These are phyloP conservation scores for Rhododendron kiyosumense DNA, from an alignment of 148 eudicot genomes.

Conservation along the genomic window DNA sequence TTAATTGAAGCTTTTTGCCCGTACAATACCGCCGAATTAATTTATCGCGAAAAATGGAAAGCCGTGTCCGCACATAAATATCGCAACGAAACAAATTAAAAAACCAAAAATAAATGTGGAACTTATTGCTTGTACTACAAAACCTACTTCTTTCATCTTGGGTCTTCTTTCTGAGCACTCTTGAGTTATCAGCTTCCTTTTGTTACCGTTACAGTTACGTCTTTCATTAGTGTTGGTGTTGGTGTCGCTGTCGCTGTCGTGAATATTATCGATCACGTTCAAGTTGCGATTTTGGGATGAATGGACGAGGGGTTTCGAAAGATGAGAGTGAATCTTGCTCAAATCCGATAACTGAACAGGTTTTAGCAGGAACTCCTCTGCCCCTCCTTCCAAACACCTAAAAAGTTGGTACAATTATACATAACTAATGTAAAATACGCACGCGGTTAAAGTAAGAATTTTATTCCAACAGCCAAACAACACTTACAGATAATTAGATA, in stretches of 20 bases:
- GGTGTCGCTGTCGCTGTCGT: not conserved
- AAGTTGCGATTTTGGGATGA: not conserved
- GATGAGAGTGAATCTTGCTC: slow-evolving; percentile 33
- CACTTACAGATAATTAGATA: not conserved
- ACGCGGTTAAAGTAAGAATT: not conserved
- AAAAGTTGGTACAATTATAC: not conserved
- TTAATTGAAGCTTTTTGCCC: not conserved
- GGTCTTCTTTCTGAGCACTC: slow-evolving; percentile 17
- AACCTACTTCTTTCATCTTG: slow-evolving; percentile 21
- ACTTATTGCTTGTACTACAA: not conserved
- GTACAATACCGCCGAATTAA: not conserved
- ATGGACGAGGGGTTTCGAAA: not conserved
- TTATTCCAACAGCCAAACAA: not conserved
- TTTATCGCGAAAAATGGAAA: not conserved
- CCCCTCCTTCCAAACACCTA: slow-evolving; percentile 69
- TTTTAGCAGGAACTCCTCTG: slow-evolving; percentile 54
- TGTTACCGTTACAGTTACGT: slow-evolving; percentile 9
- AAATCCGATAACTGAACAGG: slow-evolving; percentile 52
- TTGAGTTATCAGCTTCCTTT: slow-evolving; percentile 17
- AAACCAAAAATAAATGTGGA: not conserved
- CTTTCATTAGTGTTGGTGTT: not conserved
- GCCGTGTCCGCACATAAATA: not conserved
- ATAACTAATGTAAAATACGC: not conserved
- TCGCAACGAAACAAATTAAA: not conserved
- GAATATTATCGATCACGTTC: not conserved